Conservation (phyloP, 2,329 filamentous ascomycete genomes). For the Anisogramma anomala region DNA sequence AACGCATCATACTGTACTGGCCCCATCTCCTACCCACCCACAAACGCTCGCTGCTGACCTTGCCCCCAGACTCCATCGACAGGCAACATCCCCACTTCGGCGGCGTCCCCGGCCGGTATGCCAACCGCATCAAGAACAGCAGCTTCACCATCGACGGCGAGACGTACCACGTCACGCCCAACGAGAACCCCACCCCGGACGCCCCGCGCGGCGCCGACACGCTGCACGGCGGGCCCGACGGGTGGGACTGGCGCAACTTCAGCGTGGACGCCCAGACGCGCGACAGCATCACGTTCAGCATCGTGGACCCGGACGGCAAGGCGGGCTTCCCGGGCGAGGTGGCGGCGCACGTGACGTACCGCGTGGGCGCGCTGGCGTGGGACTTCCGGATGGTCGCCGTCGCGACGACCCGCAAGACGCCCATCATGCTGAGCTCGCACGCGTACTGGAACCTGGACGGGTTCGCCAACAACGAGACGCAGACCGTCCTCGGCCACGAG, state of each 20-base stretch:
- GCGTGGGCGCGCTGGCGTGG: slow-evolving; percentile 54
- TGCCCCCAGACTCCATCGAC: slow-evolving; percentile 39
- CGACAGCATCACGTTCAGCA: slow-evolving; percentile 61
- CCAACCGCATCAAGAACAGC: slow-evolving; percentile 71
- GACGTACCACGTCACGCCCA: slow-evolving; percentile 47
- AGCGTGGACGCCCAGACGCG: slow-evolving; percentile 57
- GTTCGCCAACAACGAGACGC: slow-evolving; percentile 61
- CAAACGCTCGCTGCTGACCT: neutral
- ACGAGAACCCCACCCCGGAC: slow-evolving; percentile 46
- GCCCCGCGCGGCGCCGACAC: slow-evolving; percentile 47
- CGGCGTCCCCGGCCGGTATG: slow-evolving; percentile 63
- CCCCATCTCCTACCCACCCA: neutral
- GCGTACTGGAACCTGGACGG: slow-evolving; percentile 78
- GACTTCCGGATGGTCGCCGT: slow-evolving; percentile 62
- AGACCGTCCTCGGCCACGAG: slow-evolving; percentile 56
- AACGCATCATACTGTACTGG: slow-evolving; percentile 52
- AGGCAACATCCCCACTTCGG: slow-evolving; percentile 59
- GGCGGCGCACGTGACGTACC: slow-evolving; percentile 62
- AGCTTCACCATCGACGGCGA: slow-evolving; percentile 56
- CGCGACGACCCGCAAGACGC: slow-evolving; percentile 62
- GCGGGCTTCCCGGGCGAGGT: slow-evolving; percentile 73
- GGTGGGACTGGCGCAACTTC: slow-evolving; percentile 71
- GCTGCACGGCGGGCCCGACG: slow-evolving; percentile 57
- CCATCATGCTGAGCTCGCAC: slow-evolving; percentile 67
- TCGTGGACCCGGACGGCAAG: slow-evolving; percentile 61